These are phyloP conservation scores for Psilocybe subaeruginosa DNA, from an alignment of 768 basidiomycete species.

Conservation along the genomic window DNA sequence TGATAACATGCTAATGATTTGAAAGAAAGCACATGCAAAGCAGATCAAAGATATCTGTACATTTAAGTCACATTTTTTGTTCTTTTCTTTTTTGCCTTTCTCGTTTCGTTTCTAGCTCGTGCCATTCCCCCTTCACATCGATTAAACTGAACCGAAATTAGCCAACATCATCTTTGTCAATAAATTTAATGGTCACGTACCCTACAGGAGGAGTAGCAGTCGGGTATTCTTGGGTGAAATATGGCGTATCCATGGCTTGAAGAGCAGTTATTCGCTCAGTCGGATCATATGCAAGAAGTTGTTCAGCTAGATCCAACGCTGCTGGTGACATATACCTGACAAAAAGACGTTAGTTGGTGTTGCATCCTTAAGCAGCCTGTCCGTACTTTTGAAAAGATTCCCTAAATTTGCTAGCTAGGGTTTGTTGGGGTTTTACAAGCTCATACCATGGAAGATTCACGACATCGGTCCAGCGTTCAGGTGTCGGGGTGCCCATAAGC, in stretches of 20 bases:
- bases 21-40: constrained; percentile 4
- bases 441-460: constrained; percentile 96
- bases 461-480: constrained; percentile 82
- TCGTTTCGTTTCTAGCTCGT: constrained; percentile 94
- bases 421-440: constrained; percentile 88
- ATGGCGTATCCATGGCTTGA: constrained; percentile 81
- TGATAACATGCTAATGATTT: background rate
- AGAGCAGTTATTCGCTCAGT: constrained; percentile 71
- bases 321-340: constrained; percentile 84
- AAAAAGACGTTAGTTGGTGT: constrained; percentile 1
- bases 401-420: constrained; percentile 74
- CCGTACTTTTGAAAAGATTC: constrained; percentile 82
- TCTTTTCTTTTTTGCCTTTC: constrained; percentile 82
- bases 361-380: constrained; percentile 16
- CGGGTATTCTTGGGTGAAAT: constrained; percentile 85
- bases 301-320: constrained; percentile 86
- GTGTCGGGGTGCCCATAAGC: constrained; percentile 86
- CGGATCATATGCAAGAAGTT: constrained; percentile 82
- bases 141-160: constrained; percentile 56
- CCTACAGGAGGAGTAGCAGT: constrained; percentile 72
- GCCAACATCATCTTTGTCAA: background rate
- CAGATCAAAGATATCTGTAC: constrained; percentile 30
- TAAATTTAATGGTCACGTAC: constrained; percentile 48
- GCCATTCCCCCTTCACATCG: constrained; percentile 92
- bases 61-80: constrained; percentile 42